Evolutionary conservation across 768 basidiomycete genomes (phyloP), one percentile per base, ranked within the genome.

Genomic region (Trametes sanguinea): DNA sequence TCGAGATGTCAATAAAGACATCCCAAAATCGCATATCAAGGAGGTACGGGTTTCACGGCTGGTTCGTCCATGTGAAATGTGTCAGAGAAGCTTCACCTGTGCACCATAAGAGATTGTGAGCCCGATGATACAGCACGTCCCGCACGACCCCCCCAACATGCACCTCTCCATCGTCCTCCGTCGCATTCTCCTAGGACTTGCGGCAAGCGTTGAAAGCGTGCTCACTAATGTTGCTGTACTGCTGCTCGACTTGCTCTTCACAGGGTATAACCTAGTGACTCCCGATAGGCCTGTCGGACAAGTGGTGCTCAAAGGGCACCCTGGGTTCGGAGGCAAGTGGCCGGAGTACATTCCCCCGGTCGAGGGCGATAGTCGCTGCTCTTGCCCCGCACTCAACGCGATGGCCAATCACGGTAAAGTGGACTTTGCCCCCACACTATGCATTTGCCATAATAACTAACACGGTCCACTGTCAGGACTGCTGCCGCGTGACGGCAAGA

Each of bases 381-480:
- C 86, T 2, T 92, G 90, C 64, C 90, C 90, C 2, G 89, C 83
- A 10, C 72, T 93, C 60, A 93, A 94, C 65, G 87, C 89, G 0
- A 77, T 94, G 83, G 90, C 91, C 6, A 93, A 93, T 71, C 91
- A 93, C 62, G 92, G 91, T 91, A 44, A 22, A 22, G 22, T 45
- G 71, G 13, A 13, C 39, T 8, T 7, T 13, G 39, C 13, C 8
- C 13, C 39, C 39, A 43, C n/a, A 43, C 5, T 16, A 14, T 43
- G 11, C 35, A 6, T 43, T 1, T 43, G 42, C 10, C 10, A n/a
- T 14, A 5, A 43, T 43, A n/a, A n/a, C 10, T 43, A 14, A 43
- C 42, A 5, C 14, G 9, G 14, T 5, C 8, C 8, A 4, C 42
- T 64, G 42, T 8, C 42, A 43, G 42, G 42, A 13, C n/a, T 43